Evolutionary conservation across 2,329 filamentous ascomycete species (phyloP).

Genomic region (Ascocoryne sarcoides): DNA sequence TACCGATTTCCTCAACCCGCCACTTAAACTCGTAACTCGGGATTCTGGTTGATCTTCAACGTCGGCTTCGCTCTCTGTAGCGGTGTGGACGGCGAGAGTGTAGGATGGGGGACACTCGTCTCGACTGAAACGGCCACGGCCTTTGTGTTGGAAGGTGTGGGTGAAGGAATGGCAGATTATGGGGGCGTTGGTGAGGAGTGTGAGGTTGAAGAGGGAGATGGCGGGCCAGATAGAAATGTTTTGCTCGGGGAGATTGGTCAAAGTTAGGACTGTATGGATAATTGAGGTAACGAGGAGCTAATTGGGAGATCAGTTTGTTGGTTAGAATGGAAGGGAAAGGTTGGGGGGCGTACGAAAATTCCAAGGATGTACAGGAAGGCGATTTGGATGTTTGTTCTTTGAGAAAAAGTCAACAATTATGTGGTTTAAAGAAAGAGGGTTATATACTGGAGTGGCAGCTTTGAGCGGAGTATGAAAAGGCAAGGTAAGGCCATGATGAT

Average conservation of each 20-base stretch:
- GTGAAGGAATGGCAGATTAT: conserved; percentile 18
- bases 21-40: background rate
- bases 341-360: conserved; percentile 17
- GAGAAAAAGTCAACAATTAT: background rate
- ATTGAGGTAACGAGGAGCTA: no score
- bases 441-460: conserved; percentile 6
- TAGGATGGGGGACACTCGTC: conserved; percentile 5
- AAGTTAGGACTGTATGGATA: conserved; percentile 8
- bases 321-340: no score
- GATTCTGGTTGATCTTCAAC: background rate
- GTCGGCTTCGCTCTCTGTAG: conserved; percentile 1
- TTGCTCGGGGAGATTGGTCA: conserved; percentile 2
- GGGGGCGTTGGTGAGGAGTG: conserved; percentile 18
- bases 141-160: conserved; percentile 10
- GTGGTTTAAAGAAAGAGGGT: background rate
- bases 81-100: conserved; percentile 1
- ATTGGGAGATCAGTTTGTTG: no score
- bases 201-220: no score
- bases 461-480: conserved; percentile 13
- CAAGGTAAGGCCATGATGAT: conserved; percentile 16
- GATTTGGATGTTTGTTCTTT: conserved; percentile 12
- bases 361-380: conserved; percentile 9
- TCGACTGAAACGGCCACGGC: conserved; percentile 7
- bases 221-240: conserved; percentile 17
- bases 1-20: background rate